Evolutionary conservation across 2,329 filamentous ascomycete genomes (phyloP).

Genomic region (Curvularia eragrostidis): DNA sequence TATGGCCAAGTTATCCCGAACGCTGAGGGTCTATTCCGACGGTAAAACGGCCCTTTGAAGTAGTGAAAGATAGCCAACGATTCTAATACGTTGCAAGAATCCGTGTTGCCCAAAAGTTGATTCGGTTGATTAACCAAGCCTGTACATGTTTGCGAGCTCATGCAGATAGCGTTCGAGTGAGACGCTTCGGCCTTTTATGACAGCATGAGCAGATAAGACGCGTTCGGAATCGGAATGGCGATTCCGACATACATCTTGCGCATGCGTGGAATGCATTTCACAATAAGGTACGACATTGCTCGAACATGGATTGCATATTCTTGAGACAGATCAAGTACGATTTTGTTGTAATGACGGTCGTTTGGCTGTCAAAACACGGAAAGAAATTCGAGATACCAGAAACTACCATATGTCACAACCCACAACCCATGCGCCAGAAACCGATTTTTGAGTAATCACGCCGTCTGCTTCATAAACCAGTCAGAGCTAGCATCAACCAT

Average conservation of each 20-base stretch:
- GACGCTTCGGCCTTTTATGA: background rate
- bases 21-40: conserved; percentile 18
- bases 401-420: background rate
- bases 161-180: background rate
- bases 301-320: background rate
- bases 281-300: background rate
- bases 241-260: conserved; percentile 1
- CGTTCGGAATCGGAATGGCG: conserved; percentile 21
- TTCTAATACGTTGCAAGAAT: background rate
- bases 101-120: background rate
- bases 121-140: background rate
- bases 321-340: background rate
- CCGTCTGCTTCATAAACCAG: conserved; percentile 64
- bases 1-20: conserved; percentile 7
- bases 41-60: conserved; percentile 11
- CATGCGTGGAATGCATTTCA: background rate
- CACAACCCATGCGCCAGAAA: background rate
- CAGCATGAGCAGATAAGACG: background rate
- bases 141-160: background rate
- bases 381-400: background rate
- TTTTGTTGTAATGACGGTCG: background rate
- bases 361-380: background rate
- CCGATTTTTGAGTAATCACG: conserved; percentile 4
- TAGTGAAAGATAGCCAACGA: background rate
- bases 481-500: conserved; percentile 77